Evolutionary conservation across 495 filamentous ascomycete genomes (phyloP), one percentile per base, ranked within the genome.

Genomic region (Polyplosphaeria fusca): DNA sequence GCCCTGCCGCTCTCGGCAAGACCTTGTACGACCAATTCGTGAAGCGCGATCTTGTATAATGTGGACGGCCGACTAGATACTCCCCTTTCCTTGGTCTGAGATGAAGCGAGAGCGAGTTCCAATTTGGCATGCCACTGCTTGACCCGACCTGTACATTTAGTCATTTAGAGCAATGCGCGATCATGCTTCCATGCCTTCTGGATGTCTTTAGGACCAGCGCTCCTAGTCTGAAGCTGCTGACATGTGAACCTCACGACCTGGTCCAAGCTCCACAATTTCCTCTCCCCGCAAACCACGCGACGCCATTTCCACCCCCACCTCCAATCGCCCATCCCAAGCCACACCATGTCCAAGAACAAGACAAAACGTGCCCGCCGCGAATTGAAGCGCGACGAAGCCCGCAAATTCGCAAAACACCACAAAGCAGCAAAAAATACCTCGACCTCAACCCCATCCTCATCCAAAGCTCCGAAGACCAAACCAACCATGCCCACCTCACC

Each of bases 21-120:
- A 85, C 89, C 47, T 77, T 99, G 69, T 86, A 91, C 66, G 87
- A 86, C 45, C 88, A 97, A 77, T 99, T 99, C 71, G 88, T 97
- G 67, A 88, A 94, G 79, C 80, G 88, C 67, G 93, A 99, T 76
- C 77, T 99, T 69, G 82, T 99, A 74, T 99, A 86, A 45, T n/a
- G 23, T 7, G 30, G 25, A 1, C 26, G 38, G 41, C 38, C 23
- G 46, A 26, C 4, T 26, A 23, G 14, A 26, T 5, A 22, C 40
- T 20, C 1, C 13, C 41, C 26, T 47, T 40, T 49, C 27, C 26
- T 40, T 58, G 32, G 28, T 49, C 18, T 50, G 49, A 37, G 48
- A 55, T 63, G 40, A 44, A 54, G 45, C 38, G 47, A 47, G 39
- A 9, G 39, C 39, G 39, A 42, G 19, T 13, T 12, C 11, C 9